phyloP scores from a whole-genome alignment of 768 basidiomycete species.

The Hydnum rufescens region DNA sequence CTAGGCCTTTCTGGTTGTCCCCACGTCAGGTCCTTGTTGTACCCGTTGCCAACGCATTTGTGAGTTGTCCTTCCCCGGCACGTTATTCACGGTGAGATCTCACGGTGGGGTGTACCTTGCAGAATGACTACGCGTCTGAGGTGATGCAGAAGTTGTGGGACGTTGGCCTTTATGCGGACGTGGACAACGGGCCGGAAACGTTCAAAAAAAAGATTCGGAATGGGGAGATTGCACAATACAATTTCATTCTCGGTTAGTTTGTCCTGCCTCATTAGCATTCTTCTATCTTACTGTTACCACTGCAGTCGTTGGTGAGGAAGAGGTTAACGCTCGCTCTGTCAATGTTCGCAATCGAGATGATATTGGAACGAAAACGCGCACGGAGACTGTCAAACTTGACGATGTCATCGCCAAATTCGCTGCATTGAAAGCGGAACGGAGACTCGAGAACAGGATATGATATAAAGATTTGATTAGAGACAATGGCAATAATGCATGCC shows the following conservation, averaged over 20 bases:
- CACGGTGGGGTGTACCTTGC: constrained; percentile 12
- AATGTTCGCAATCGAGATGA: constrained; percentile 95
- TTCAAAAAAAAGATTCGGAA: constrained; percentile 95
- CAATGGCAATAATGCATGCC: no score
- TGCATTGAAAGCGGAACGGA: constrained; percentile 40
- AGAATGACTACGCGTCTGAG: constrained; percentile 83
- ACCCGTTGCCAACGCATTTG: constrained; percentile 78
- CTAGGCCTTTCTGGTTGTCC: constrained; percentile 93
- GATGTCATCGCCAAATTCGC: constrained; percentile 50
- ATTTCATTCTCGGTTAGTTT: constrained; percentile 73
- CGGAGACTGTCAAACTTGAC: constrained; percentile 50
- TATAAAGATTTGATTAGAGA: constrained; percentile 21
- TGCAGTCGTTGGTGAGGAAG: constrained; percentile 86
- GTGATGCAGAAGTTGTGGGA: constrained; percentile 46
- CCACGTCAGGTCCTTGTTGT: constrained; percentile 93
- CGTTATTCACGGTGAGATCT: neutral
- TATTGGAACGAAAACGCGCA: constrained; percentile 62
- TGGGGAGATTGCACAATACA: constrained; percentile 92
- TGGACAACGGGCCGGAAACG: constrained; percentile 81
- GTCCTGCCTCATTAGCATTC: neutral
- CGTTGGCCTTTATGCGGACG: constrained; percentile 70
- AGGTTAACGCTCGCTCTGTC: constrained; percentile 67
- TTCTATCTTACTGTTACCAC: neutral
- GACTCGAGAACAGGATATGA: constrained; percentile 26
- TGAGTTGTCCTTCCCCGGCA: constrained; percentile 24